Evolutionary conservation across 441 rosid species (phyloP).

Genomic region (Pelargonium citronellum): DNA sequence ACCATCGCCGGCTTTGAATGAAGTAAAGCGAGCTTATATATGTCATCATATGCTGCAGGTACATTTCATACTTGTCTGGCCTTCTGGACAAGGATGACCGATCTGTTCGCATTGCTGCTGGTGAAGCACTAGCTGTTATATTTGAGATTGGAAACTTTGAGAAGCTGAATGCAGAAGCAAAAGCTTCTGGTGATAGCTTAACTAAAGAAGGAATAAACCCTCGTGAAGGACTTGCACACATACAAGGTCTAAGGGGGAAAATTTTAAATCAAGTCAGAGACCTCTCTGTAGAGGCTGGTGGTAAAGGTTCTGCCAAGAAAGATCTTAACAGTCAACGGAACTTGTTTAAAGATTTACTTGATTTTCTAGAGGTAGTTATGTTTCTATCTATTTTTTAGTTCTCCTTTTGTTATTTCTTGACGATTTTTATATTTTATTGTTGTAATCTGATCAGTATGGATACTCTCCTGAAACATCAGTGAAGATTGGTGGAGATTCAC

Average conservation of each 20-base stretch:
- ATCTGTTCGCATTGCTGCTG: slow-evolving; percentile 84
- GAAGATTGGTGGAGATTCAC: slow-evolving; percentile 64
- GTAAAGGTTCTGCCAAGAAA: slow-evolving; percentile 90
- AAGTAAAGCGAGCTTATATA: neutral
- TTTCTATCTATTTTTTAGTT: neutral
- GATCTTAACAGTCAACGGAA: slow-evolving; percentile 80
- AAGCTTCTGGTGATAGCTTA: slow-evolving; percentile 38
- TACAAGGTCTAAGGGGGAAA: slow-evolving; percentile 65
- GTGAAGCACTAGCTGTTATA: slow-evolving; percentile 79
- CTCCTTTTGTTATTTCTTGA: neutral
- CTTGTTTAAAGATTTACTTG: slow-evolving; percentile 70
- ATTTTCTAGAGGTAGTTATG: slow-evolving; percentile 69
- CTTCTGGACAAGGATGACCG: slow-evolving; percentile 86
- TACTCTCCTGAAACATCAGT: slow-evolving; percentile 49
- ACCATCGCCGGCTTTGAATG: too few relatives aligned
- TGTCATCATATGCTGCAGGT: slow-evolving; percentile 43
- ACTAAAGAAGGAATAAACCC: slow-evolving; percentile 49
- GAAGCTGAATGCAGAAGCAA: slow-evolving; percentile 49
- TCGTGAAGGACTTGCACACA: slow-evolving; percentile 38
- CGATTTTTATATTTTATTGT: neutral
- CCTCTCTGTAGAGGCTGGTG: slow-evolving; percentile 85
- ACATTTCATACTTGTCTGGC: slow-evolving; percentile 57
- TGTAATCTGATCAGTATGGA: slow-evolving; percentile 40
- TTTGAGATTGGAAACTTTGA: slow-evolving; percentile 68
- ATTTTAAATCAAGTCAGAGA: slow-evolving; percentile 60